Percentiles rank a stretch among this genome's conserved stretches.
These are phyloP conservation scores for Orbilia brochopaga DNA, from an alignment of 2,329 filamentous ascomycete species.

Conservation along the genomic window DNA sequence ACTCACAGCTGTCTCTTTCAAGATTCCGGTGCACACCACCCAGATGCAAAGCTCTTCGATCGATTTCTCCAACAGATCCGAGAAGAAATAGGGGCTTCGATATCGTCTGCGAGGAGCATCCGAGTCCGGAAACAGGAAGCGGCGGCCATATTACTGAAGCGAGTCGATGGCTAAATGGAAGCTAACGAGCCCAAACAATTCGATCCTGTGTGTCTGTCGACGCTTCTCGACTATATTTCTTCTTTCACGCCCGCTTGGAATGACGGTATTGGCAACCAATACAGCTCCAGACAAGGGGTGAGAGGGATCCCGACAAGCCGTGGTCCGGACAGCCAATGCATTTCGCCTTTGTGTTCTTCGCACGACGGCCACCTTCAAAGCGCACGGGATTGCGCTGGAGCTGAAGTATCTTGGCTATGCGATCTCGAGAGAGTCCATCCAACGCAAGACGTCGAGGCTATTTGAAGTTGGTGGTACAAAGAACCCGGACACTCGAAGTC, in stretches of 20 bases:
- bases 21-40: background rate
- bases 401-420: background rate
- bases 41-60: background rate
- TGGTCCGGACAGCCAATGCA: conserved; percentile 19
- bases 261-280: conserved; percentile 18
- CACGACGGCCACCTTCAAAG: conserved; percentile 13
- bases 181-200: background rate
- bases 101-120: conserved; percentile 17
- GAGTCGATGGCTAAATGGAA: conserved; percentile 33
- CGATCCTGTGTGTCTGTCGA: conserved; percentile 8
- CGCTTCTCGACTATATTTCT: conserved; percentile 7
- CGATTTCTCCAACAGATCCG: background rate
- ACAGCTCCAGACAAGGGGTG: conserved; percentile 26
- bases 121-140: conserved; percentile 47
- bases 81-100: conserved; percentile 37
- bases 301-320: conserved; percentile 34
- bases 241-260: conserved; percentile 2
- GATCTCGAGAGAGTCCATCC: conserved; percentile 15
- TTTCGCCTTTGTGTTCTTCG: conserved; percentile 10
- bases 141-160: conserved; percentile 35
- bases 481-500: background rate
- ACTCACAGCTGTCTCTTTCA: conserved; percentile 13
- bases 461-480: conserved; percentile 2
- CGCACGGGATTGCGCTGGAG: conserved; percentile 27
- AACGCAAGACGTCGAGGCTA: background rate